These are phyloP conservation scores for Colletotrichum agaves DNA, from an alignment of 2,329 filamentous ascomycete genomes.

Conservation along the genomic window DNA sequence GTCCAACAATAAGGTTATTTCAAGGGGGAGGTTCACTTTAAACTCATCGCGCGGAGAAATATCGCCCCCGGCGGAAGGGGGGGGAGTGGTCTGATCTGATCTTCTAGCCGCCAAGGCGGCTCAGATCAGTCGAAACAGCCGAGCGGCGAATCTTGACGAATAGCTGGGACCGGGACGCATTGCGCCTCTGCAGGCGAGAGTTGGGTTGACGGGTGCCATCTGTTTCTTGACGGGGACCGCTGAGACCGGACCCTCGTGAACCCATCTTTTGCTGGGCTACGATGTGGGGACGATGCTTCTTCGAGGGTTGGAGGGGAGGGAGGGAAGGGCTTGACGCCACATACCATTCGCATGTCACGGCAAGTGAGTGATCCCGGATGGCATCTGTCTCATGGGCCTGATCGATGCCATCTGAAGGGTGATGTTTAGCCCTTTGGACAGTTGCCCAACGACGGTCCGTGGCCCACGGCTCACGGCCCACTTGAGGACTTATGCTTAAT, in stretches of 20 bases:
- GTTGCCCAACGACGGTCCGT: not conserved
- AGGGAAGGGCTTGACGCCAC: conserved; percentile 1
- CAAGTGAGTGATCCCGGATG: conserved; percentile 1
- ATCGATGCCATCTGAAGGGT: conserved; percentile 27
- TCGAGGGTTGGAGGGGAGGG: not conserved
- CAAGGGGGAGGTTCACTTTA: not conserved
- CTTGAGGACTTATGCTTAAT: conserved; percentile 30
- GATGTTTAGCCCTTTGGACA: not conserved
- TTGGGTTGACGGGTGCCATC: conserved; percentile 31
- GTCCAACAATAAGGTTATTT: not conserved
- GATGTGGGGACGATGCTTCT: conserved; percentile 23
- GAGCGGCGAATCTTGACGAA: conserved; percentile 9
- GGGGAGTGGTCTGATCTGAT: conserved; percentile 32
- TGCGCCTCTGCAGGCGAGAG: not conserved
- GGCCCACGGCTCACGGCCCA: not conserved
- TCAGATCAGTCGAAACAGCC: conserved; percentile 36
- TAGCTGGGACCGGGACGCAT: not conserved
- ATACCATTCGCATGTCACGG: conserved; percentile 5
- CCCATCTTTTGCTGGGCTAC: conserved; percentile 9
- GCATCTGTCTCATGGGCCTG: conserved; percentile 27
- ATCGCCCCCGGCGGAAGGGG: not conserved
- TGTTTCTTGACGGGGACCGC: conserved; percentile 17
- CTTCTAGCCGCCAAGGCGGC: conserved; percentile 32
- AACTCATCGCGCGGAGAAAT: not conserved
- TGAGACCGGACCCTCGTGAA: conserved; percentile 27